phyloP scores from a whole-genome alignment of 208 protist genomes.

The Trypanosoma congolense region DNA sequence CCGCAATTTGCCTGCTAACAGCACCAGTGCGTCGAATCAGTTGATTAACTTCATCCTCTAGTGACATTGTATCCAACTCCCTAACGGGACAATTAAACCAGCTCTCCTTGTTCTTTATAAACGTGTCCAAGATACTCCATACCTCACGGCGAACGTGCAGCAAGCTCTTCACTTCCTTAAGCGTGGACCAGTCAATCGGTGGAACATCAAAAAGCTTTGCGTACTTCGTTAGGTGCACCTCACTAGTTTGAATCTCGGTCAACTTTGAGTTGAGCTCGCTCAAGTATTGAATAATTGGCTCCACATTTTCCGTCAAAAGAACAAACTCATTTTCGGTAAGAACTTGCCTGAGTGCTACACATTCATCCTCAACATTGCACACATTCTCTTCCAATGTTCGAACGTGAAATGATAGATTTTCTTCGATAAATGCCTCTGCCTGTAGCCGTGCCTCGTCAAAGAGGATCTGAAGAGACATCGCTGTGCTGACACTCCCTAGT shows the following conservation, averaged over 20 bases:
- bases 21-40: slow-evolving; percentile 65
- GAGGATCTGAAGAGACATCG: slow-evolving; percentile 66
- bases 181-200: slow-evolving; percentile 78
- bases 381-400: slow-evolving; percentile 68
- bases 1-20: slow-evolving; percentile 65
- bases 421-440: slow-evolving; percentile 86
- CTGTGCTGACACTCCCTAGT: slow-evolving; percentile 59
- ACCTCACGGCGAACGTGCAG: slow-evolving; percentile 69
- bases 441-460: slow-evolving; percentile 84
- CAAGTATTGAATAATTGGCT: slow-evolving; percentile 84
- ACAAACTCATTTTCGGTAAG: slow-evolving; percentile 86
- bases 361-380: slow-evolving; percentile 83
- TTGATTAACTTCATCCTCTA: slow-evolving; percentile 84
- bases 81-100: slow-evolving; percentile 84
- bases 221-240: slow-evolving; percentile 73
- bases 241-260: slow-evolving; percentile 58
- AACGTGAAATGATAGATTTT: slow-evolving; percentile 70
- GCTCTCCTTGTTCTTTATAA: slow-evolving; percentile 73
- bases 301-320: slow-evolving; percentile 67
- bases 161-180: slow-evolving; percentile 48
- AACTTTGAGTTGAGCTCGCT: slow-evolving; percentile 73
- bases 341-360: slow-evolving; percentile 74
- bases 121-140: slow-evolving; percentile 80
- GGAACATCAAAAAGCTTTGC: slow-evolving; percentile 78
- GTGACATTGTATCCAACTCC: slow-evolving; percentile 72